These are phyloP conservation scores for Truncatella angustata DNA, from an alignment of 2,329 filamentous ascomycete species.

Conservation along the genomic window DNA sequence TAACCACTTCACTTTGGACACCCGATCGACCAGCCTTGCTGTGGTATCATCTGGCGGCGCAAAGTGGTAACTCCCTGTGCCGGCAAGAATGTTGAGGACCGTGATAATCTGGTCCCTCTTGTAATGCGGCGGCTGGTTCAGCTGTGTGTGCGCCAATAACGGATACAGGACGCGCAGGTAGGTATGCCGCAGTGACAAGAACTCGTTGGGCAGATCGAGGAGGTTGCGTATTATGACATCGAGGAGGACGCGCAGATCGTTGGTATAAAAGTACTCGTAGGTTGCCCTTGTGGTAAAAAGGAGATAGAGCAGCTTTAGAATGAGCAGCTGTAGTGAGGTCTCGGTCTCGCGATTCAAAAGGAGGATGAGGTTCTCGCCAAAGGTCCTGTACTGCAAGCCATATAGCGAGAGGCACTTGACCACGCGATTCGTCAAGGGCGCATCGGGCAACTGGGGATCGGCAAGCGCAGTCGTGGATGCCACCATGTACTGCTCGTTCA, in stretches of 20 bases:
- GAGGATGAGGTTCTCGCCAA: constrained; percentile 96
- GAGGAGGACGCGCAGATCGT: constrained; percentile 88
- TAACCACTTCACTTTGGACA: constrained; percentile 70
- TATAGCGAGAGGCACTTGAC: constrained; percentile 85
- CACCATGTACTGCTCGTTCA: constrained; percentile 99
- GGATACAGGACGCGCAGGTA: constrained; percentile 93
- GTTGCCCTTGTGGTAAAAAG: constrained; percentile 90
- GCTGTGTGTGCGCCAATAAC: constrained; percentile 85
- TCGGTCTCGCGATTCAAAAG: constrained; percentile 93
- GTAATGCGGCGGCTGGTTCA: constrained; percentile 84
- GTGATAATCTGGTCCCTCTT: constrained; percentile 82
- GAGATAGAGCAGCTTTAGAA: constrained; percentile 91
- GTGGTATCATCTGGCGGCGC: constrained; percentile 80
- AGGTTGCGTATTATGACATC: constrained; percentile 96
- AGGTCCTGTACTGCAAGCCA: constrained; percentile 82
- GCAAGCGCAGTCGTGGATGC: constrained; percentile 54
- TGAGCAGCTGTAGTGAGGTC: constrained; percentile 91
- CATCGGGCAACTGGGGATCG: constrained; percentile 37
- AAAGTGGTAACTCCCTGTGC: constrained; percentile 69
- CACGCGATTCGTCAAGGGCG: constrained; percentile 81
- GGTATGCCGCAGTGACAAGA: constrained; percentile 76
- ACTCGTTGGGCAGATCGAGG: constrained; percentile 89
- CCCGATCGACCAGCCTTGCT: constrained; percentile 72
- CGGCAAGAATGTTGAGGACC: constrained; percentile 70
- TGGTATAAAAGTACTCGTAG: constrained; percentile 98